A percentile compares a stretch with the other conserved stretches of the same genome.
phyloP scores from a whole-genome alignment of 2,329 filamentous ascomycete genomes.

The Iodosphaeria phyllophila region DNA sequence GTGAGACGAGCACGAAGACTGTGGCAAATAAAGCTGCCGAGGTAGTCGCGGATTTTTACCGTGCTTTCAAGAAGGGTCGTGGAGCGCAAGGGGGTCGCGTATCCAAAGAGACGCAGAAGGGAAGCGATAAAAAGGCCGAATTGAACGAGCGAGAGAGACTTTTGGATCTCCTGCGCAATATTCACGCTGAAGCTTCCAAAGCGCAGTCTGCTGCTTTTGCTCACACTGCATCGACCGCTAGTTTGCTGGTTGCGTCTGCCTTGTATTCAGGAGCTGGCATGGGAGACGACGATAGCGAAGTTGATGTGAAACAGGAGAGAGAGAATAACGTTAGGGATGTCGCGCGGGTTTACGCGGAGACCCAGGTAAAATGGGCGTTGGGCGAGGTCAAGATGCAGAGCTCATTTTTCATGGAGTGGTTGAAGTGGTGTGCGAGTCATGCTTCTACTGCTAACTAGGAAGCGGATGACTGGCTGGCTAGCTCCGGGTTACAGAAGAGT shows the following conservation, averaged over 20 bases:
- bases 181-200: slow-evolving; percentile 50
- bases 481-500: no score
- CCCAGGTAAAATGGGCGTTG: slow-evolving; percentile 39
- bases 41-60: slow-evolving; percentile 56
- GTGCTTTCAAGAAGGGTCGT: slow-evolving; percentile 40
- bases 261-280: no score
- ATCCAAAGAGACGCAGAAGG: slow-evolving; percentile 21
- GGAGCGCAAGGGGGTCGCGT: slow-evolving; percentile 22
- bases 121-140: no score
- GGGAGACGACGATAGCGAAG: slow-evolving; percentile 30
- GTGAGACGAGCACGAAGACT: slow-evolving; percentile 59
- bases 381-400: slow-evolving; percentile 41
- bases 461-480: no score
- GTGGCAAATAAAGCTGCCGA: slow-evolving; percentile 54
- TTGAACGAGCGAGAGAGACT: no score
- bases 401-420: slow-evolving; percentile 52
- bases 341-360: slow-evolving; percentile 44
- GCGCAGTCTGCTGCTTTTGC: slow-evolving; percentile 52
- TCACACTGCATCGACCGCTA: slow-evolving; percentile 55
- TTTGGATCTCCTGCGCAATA: slow-evolving; percentile 39
- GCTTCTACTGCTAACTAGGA: slow-evolving; percentile 14
- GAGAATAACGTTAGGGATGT: slow-evolving; percentile 34
- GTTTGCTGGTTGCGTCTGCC: slow-evolving; percentile 45
- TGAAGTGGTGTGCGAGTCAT: slow-evolving; percentile 48
- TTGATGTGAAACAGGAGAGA: no score